phyloP scores from a whole-genome alignment of 306 rosid species.

The Acacia melanoxylon region DNA sequence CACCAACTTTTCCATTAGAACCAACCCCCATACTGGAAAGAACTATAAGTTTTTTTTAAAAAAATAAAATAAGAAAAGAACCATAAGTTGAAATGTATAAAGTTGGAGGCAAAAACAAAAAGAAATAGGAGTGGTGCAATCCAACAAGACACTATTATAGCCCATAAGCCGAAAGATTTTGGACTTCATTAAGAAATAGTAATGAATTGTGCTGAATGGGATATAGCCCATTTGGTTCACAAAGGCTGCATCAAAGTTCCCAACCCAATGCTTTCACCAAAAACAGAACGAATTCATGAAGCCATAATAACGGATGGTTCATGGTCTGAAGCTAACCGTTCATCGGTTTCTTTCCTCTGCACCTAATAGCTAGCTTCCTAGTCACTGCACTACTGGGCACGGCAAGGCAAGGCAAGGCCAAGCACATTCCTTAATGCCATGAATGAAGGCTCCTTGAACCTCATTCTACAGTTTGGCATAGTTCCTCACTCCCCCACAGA shows the following conservation, averaged over 20 bases:
- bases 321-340: not conserved
- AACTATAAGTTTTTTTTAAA: too few relatives aligned
- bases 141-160: not conserved
- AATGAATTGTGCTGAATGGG: not conserved
- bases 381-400: not conserved
- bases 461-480: not conserved
- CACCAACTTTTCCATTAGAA: too few relatives aligned
- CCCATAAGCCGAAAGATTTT: too few relatives aligned
- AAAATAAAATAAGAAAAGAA: too few relatives aligned
- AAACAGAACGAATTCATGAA: not conserved
- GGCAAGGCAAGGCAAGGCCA: not conserved
- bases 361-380: not conserved
- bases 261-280: not conserved
- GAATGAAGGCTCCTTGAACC: not conserved
- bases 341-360: not conserved
- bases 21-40: too few relatives aligned
- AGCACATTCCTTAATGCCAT: constrained; percentile 22
- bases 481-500: not conserved
- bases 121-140: not conserved
- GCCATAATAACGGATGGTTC: not conserved
- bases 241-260: not conserved
- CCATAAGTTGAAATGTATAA: not conserved
- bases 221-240: not conserved
- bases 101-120: not conserved
- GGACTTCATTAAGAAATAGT: not conserved